Conservation (phyloP, 1,284 basidiomycete species). For the Heterobasidion occidentale region DNA sequence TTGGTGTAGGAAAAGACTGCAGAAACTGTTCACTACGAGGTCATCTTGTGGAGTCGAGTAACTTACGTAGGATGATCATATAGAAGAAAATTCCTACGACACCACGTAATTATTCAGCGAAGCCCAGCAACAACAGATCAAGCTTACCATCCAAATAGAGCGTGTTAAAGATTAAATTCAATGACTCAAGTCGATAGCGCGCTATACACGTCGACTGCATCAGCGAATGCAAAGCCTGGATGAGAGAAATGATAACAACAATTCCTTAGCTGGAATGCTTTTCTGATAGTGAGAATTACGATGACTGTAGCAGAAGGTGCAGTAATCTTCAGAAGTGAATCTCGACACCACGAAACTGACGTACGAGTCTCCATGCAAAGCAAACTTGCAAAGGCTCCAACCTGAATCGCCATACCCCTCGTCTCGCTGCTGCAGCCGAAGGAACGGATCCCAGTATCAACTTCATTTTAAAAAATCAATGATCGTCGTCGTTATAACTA, state of each 20-base stretch:
- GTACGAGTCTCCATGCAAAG: conserved; percentile 1
- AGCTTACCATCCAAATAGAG: neutral
- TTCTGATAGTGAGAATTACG: neutral
- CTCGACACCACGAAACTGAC: neutral
- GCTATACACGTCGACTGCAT: neutral
- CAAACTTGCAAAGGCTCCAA: neutral
- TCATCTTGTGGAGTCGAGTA: neutral
- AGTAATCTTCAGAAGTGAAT: neutral
- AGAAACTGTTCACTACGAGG: neutral
- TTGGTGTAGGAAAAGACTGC: neutral
- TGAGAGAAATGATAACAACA: neutral
- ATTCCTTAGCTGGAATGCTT: neutral
- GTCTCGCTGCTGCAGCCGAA: neutral
- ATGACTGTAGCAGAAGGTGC: neutral
- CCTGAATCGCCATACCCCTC: neutral
- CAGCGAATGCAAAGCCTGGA: neutral
- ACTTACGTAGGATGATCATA: neutral
- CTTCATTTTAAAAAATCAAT: neutral
- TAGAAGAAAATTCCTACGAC: neutral
- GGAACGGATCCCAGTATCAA: neutral
- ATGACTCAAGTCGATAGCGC: neutral
- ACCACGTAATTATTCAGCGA: neutral
- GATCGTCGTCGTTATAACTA: neutral
- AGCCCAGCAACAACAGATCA: neutral
- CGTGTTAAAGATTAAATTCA: neutral